Percentiles rank a stretch among this genome's conserved stretches.
phyloP scores from a whole-genome alignment of 768 basidiomycete species.

The Tylopilus intermedius region DNA sequence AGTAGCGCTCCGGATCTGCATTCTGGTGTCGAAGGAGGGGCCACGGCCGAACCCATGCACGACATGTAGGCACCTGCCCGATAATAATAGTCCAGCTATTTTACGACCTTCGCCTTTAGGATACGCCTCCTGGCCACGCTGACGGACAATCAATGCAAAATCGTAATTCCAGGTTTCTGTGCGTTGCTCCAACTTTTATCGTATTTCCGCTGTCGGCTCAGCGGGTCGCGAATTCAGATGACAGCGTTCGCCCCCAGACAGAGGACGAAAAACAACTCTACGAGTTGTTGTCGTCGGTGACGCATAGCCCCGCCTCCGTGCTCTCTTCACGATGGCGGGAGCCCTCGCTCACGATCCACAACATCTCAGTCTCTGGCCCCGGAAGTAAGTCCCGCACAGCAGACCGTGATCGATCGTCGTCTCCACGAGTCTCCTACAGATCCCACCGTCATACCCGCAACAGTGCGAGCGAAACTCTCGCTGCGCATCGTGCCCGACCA shows the following conservation, averaged over 20 bases:
- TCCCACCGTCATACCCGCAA: constrained; percentile 83
- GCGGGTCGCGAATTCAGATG: constrained; percentile 44
- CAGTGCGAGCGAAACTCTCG: constrained; percentile 80
- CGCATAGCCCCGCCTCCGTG: constrained; percentile 60
- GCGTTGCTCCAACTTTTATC: constrained; percentile 28
- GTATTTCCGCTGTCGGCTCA: not conserved
- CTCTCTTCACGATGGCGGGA: constrained; percentile 83
- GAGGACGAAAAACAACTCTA: constrained; percentile 66
- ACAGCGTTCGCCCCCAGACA: constrained; percentile 66
- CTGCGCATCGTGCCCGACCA: constrained; percentile 95
- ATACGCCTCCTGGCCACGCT: constrained; percentile 73
- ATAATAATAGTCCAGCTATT: not conserved
- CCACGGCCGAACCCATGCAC: constrained; percentile 81
- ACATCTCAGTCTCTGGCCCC: constrained; percentile 76
- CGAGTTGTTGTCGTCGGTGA: constrained; percentile 61
- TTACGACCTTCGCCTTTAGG: constrained; percentile 37
- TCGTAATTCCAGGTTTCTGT: constrained; percentile 84
- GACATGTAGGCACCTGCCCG: constrained; percentile 61
- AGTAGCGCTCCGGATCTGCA: constrained; percentile 79
- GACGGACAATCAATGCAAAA: constrained; percentile 49
- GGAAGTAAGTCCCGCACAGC: constrained; percentile 46
- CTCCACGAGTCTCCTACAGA: constrained; percentile 37
- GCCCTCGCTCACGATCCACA: constrained; percentile 86
- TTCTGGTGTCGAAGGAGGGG: constrained; percentile 92
- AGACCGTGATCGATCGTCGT: not conserved